A percentile compares a stretch with the other conserved stretches of the same genome.
These are phyloP conservation scores for Magnolia officinalis DNA, from an alignment of 164 flowering plant genomes.

Conservation along the genomic window DNA sequence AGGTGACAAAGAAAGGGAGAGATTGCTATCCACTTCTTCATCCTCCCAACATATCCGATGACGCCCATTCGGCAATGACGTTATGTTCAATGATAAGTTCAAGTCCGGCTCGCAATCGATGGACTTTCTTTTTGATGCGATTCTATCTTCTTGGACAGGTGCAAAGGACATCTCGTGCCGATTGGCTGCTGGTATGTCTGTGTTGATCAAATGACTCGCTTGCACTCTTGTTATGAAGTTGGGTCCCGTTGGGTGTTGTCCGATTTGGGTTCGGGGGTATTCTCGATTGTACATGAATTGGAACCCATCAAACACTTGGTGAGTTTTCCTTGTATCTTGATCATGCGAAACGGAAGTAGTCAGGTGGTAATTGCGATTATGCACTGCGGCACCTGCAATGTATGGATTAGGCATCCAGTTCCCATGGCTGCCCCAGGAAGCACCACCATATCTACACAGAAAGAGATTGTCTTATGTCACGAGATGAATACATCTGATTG, in stretches of 20 bases:
- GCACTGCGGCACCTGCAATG: conserved; percentile 1
- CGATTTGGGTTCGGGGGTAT: conserved; percentile 9
- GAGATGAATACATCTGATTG: not conserved
- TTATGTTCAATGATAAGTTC: conserved; percentile 45
- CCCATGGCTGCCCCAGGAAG: conserved; percentile 34
- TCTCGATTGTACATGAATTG: conserved; percentile 7
- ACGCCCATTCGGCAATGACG: conserved; percentile 10
- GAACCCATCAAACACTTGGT: conserved; percentile 9
- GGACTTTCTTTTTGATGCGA: conserved; percentile 32
- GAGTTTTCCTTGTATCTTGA: conserved; percentile 4
- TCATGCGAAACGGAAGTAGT: conserved; percentile 12
- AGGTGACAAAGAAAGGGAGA: conserved; percentile 45
- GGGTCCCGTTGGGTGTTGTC: conserved; percentile 10
- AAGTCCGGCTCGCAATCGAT: conserved; percentile 38
- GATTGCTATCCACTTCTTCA: conserved; percentile 22
- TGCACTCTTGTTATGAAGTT: conserved; percentile 11
- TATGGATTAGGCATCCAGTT: conserved; percentile 18
- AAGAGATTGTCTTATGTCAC: not conserved
- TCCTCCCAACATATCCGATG: conserved; percentile 16
- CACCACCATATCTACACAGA: conserved; percentile 31
- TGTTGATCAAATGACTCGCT: conserved; percentile 2
- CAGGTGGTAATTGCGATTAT: conserved; percentile 8
- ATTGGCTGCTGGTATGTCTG: not conserved
- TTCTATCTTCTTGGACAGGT: conserved; percentile 10
- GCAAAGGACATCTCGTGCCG: not conserved